These are phyloP conservation scores for Phytophthora syringae DNA, from an alignment of 352 stramenopile species.

Conservation along the genomic window DNA sequence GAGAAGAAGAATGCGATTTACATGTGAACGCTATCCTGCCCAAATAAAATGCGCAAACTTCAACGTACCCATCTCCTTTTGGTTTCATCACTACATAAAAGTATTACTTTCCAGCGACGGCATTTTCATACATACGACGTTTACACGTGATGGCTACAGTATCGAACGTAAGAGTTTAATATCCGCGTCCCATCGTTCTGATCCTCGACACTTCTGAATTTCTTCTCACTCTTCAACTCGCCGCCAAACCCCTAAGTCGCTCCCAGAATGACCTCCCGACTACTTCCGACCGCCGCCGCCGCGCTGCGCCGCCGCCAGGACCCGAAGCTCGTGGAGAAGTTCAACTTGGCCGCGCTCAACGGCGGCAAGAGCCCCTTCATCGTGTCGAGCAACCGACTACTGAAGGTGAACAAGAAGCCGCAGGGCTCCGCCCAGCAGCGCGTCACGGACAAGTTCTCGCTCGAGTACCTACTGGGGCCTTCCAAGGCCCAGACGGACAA, in stretches of 20 bases:
- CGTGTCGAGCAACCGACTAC: conserved; percentile 60
- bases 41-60: conserved; percentile 2
- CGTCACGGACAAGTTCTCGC: conserved; percentile 69
- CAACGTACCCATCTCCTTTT: not conserved
- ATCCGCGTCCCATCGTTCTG: conserved; percentile 6
- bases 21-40: not conserved
- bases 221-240: conserved; percentile 6
- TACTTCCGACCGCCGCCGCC: conserved; percentile 9
- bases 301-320: conserved; percentile 32
- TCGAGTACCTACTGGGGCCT: conserved; percentile 61
- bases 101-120: not conserved
- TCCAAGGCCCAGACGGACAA: conserved; percentile 24
- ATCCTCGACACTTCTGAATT: conserved; percentile 5
- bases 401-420: conserved; percentile 42
- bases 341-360: conserved; percentile 70
- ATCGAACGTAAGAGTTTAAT: not conserved
- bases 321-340: conserved; percentile 59
- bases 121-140: not conserved
- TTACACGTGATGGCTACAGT: not conserved
- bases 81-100: not conserved
- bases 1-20: no score
- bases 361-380: conserved; percentile 75
- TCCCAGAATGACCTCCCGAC: conserved; percentile 24
- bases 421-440: conserved; percentile 34
- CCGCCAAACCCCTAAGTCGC: not conserved